Conservation (phyloP, 345 rosid genomes). For the Gossypium bickii region DNA sequence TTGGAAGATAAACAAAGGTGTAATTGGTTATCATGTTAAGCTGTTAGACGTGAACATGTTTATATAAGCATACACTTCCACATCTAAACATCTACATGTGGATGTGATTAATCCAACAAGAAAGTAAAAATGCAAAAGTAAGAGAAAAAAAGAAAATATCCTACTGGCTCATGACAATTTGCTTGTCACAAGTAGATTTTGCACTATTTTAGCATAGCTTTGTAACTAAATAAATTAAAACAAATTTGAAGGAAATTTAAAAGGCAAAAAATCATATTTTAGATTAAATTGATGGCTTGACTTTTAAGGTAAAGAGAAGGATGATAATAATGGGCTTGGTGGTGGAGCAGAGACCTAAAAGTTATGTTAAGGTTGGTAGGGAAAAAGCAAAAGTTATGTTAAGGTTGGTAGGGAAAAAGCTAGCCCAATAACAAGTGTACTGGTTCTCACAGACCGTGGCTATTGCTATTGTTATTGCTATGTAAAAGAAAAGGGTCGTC, state of each 20-base stretch:
- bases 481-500: neutral
- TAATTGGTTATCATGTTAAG: no score
- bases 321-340: conserved; percentile 7
- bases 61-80: no score
- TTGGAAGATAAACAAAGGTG: no score
- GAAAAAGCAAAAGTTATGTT: neutral
- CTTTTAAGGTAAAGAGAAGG: neutral
- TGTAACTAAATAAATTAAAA: neutral
- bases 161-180: neutral
- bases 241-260: neutral
- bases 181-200: neutral
- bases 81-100: neutral
- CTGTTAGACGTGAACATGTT: no score
- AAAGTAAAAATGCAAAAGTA: neutral
- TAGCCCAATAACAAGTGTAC: conserved; percentile 7
- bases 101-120: neutral
- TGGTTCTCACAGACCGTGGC: neutral
- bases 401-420: neutral
- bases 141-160: neutral
- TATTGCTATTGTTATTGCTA: neutral
- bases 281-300: neutral
- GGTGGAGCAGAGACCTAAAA: conserved; percentile 15
- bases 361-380: neutral
- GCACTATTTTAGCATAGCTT: neutral
- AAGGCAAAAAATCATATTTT: no score